These are phyloP conservation scores for Fusarium goolgardi DNA, from an alignment of 2,329 filamentous ascomycete genomes.

Conservation along the genomic window DNA sequence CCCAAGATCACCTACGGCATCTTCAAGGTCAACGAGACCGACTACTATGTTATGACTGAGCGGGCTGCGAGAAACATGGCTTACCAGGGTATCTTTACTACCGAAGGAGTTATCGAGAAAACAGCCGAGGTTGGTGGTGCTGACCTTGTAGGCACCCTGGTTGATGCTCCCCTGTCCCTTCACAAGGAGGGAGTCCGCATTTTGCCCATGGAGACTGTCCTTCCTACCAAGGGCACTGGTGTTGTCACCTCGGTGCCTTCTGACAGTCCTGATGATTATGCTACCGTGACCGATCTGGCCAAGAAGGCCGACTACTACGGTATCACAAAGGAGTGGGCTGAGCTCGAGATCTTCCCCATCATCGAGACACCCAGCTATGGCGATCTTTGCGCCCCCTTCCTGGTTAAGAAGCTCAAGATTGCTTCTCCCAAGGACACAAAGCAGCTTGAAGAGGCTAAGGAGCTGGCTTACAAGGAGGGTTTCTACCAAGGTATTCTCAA, in stretches of 20 bases:
- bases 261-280: slow-evolving; percentile 93
- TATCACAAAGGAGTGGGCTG: slow-evolving; percentile 96
- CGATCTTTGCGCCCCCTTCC: slow-evolving; percentile 81
- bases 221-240: slow-evolving; percentile 93
- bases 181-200: slow-evolving; percentile 88
- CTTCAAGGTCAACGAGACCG: slow-evolving; percentile 80
- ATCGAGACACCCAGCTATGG: slow-evolving; percentile 91
- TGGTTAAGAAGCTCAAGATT: slow-evolving; percentile 96
- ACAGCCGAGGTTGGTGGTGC: slow-evolving; percentile 80
- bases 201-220: slow-evolving; percentile 93
- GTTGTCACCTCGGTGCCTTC: slow-evolving; percentile 96
- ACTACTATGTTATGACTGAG: slow-evolving; percentile 87
- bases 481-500: slow-evolving; percentile 96
- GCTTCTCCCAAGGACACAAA: slow-evolving; percentile 94
- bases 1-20: slow-evolving; percentile 91
- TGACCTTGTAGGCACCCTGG: slow-evolving; percentile 85
- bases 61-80: slow-evolving; percentile 95
- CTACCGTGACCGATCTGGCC: slow-evolving; percentile 84
- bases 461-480: slow-evolving; percentile 95
- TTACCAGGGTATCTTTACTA: slow-evolving; percentile 86
- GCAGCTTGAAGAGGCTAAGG: slow-evolving; percentile 91
- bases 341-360: slow-evolving; percentile 88
- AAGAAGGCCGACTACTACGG: slow-evolving; percentile 98
- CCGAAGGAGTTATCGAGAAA: slow-evolving; percentile 80
- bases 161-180: slow-evolving; percentile 88